These are phyloP conservation scores for Candida nanaspora DNA, from an alignment of 805 yeast species.

Conservation along the genomic window DNA sequence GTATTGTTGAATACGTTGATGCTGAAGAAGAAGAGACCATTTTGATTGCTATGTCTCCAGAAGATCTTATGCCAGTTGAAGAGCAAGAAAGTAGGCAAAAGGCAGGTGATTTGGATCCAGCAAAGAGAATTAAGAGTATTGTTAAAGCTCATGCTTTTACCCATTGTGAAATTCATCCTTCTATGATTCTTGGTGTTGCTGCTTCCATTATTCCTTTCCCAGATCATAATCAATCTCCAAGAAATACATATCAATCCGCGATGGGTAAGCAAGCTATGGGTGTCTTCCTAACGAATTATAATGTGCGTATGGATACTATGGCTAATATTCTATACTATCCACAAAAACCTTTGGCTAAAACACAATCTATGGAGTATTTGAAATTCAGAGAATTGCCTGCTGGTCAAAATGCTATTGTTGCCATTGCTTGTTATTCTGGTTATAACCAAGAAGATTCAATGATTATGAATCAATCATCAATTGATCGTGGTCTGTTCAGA, in stretches of 20 bases:
- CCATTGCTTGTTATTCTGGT: conserved; percentile 96
- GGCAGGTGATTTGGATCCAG: conserved; percentile 52
- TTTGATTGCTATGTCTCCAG: conserved; percentile 98
- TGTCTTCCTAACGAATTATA: conserved; percentile 89
- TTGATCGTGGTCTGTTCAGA: conserved; percentile 94
- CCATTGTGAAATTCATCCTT: conserved; percentile 98
- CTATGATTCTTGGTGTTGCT: conserved; percentile 97
- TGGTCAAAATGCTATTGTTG: conserved; percentile 98
- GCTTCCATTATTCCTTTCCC: conserved; percentile 99
- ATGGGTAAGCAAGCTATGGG: conserved; percentile 99
- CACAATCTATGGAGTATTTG: conserved; percentile 95
- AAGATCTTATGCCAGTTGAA: conserved; percentile 68
- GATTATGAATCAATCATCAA: conserved; percentile 98
- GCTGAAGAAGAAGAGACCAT: conserved; percentile 99
- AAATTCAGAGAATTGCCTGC: conserved; percentile 98
- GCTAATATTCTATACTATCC: conserved; percentile 96
- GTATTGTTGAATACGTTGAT: conserved; percentile 93
- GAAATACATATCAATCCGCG: conserved; percentile 98
- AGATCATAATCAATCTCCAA: conserved; percentile 98
- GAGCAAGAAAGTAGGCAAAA: conserved; percentile 30
- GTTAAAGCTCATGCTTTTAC: conserved; percentile 70
- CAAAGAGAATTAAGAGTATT: conserved; percentile 72
- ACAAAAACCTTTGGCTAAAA: conserved; percentile 96
- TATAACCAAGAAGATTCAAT: conserved; percentile 99
- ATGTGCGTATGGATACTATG: conserved; percentile 99